Base-by-base conservation (phyloP, 2,329 filamentous ascomycete species). In the Penicillium palitans region DNA sequence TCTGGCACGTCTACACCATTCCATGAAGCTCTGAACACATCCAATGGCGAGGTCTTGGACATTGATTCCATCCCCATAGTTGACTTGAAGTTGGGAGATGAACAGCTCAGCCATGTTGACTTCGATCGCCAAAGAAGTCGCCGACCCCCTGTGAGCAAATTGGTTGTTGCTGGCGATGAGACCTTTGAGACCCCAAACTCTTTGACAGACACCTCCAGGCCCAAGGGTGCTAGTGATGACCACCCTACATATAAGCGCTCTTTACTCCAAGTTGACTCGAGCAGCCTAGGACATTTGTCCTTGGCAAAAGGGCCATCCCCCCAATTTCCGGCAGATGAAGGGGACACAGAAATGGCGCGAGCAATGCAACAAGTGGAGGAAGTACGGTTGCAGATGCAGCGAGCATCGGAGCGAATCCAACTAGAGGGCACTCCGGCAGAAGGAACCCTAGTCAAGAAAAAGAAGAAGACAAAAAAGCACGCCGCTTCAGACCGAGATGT, bases 21-120 rank as follows among this genome's bases (percentile, higher is more conserved):
- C 50, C 90, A 93, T 69, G 90, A 86, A 63, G 91, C 95, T 57
- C 79, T 90, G 3, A 83, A 86, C 58, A 86, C 82, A 58, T 86
- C 86, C 57, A 93, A 93, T 70, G 88, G 87, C 2, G 87, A 88
- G 2, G 89, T 90, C 45, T 79, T 98, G 9, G 93, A 99, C 71
- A 88, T 99, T 44, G 95, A 99, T 74, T 86, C 91, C 2, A 99
- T 99, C 67, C 95, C 95, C 2, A 93, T 99, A 68, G 95, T 99
- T 87, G 87, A 96, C 71, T 82, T 99, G 47, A 88, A 96, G 61
- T 83, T 97, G 8, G 87, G 88, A 33, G 83, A 83, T 59, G 72
- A 82, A 52, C 37, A 46, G 21, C 24, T 54, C 33, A 19, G 42
- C 48, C 54, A 42, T 55, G 46, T 47, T 25, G 50, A 56, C 55